Evolutionary conservation across 768 basidiomycete genomes (phyloP), one percentile per base, ranked within the genome.

Genomic region (Kwoniella mangroviensis): DNA sequence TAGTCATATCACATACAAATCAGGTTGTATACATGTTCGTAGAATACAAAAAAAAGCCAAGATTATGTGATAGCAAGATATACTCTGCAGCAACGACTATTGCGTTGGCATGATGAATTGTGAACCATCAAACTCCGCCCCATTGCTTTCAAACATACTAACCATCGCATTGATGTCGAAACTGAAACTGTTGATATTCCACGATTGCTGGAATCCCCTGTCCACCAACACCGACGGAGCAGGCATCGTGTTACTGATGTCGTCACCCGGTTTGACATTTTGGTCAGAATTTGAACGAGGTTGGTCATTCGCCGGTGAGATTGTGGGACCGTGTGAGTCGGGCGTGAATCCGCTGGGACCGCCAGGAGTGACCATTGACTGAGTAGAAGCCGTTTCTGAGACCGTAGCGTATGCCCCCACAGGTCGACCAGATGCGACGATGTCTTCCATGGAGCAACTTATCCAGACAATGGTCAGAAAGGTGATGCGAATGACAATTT

Each of bases 171-270:
- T 42, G 13, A 69, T 22, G 41, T 69, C 68, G 22, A 69, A 69
- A 42, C 68, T 69, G 62, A 69, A 69, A 53, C 68, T 69, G 24
- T 43, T 56, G 28, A 69, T 69, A n/a, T 69, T 60, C 68, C 68
- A 69, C n/a, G 62, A 41, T 6, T 69, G 40, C 12, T 69, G 62
- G 11, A 26, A 40, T n/a, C 42, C 28, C 10, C 15, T 24, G 17
- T 57, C 54, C 19, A 58, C 43, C 22, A 52, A 28, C 4, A 28
- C 51, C 17, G 63, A 52, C 26, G 63, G 43, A 21, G 59, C 40
- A 22, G 59, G 24, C 11, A 12, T 22, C 3, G 53, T n/a, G 22
- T 19, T 22, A 54, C 4, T n/a, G 12, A 54, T 1, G 3, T 26
- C 13, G 43, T 15, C 24, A 62, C 7, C 28, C 10, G 24, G 1